A percentile compares a stretch with the other conserved stretches of the same genome.
Evolutionary conservation across 1,284 basidiomycete species (phyloP).

Genomic region (Coniferiporia sulphurascens): DNA sequence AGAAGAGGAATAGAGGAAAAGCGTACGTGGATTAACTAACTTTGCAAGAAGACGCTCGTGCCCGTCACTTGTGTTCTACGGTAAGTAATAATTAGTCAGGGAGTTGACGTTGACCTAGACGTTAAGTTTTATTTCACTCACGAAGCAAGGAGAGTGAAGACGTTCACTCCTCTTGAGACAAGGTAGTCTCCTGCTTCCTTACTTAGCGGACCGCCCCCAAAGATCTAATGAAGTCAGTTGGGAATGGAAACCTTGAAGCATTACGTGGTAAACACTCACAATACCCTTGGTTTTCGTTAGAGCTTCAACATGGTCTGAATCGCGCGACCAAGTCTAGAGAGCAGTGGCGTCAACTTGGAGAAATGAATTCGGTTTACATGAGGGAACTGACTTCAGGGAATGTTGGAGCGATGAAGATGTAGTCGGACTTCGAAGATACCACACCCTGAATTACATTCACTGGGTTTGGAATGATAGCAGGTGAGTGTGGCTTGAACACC

Average conservation of each 20-base stretch:
- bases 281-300: no score
- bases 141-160: conserved; percentile 9
- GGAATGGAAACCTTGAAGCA: no score
- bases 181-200: conserved; percentile 27
- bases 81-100: background rate
- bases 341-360: background rate
- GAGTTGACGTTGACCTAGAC: background rate
- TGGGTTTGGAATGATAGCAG: conserved; percentile 17
- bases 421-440: conserved; percentile 2
- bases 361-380: background rate
- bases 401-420: conserved; percentile 7
- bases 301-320: background rate
- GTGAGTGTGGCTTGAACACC: no score
- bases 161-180: conserved; percentile 21
- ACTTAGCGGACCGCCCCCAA: conserved; percentile 28
- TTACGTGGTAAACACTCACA: no score
- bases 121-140: conserved; percentile 1
- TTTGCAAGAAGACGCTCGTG: no score
- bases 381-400: conserved; percentile 15
- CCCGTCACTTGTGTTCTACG: no score
- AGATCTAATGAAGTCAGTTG: conserved; percentile 27
- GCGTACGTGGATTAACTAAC: no score
- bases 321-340: conserved; percentile 13
- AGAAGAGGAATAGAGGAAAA: no score
- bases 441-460: conserved; percentile 10